phyloP scores from a whole-genome alignment of 164 flowering plant species.

The Stephania yunnanensis region DNA sequence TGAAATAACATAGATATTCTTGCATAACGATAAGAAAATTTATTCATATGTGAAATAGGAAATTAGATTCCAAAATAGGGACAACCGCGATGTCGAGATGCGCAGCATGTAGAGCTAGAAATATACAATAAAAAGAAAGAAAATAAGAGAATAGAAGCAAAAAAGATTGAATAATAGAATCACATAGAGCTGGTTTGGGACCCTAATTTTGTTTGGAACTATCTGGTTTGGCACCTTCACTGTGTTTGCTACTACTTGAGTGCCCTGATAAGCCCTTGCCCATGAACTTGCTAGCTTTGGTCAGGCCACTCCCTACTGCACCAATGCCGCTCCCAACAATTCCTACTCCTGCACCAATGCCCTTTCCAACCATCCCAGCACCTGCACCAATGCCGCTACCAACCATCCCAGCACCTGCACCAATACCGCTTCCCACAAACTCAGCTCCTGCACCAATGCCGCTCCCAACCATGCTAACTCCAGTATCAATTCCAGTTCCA shows the following conservation, averaged over 20 bases:
- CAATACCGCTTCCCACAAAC: background rate
- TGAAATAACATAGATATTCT: background rate
- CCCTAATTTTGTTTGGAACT: background rate
- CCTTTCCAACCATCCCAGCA: background rate
- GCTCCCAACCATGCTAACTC: conserved; percentile 60
- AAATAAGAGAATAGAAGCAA: background rate
- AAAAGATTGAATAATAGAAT: background rate
- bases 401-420: background rate
- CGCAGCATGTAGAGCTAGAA: background rate
- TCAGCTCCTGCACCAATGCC: conserved; percentile 19
- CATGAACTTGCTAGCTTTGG: conserved; percentile 90
- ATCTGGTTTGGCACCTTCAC: background rate
- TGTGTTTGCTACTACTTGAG: conserved; percentile 29
- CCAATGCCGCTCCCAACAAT: conserved; percentile 16
- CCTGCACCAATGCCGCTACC: background rate
- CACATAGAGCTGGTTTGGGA: background rate
- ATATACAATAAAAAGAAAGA: background rate
- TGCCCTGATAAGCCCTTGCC: conserved; percentile 77
- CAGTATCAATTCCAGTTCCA: conserved; percentile 51
- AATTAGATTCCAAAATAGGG: background rate
- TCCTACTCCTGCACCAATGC: background rate
- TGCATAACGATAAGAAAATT: background rate
- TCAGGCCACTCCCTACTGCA: conserved; percentile 59
- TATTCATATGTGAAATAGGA: background rate
- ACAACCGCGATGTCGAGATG: too few species aligned